Percentiles rank a stretch among this genome's conserved stretches.
phyloP scores from a whole-genome alignment of 176 grass and related monocot genomes.

The Elaeis guineensis region DNA sequence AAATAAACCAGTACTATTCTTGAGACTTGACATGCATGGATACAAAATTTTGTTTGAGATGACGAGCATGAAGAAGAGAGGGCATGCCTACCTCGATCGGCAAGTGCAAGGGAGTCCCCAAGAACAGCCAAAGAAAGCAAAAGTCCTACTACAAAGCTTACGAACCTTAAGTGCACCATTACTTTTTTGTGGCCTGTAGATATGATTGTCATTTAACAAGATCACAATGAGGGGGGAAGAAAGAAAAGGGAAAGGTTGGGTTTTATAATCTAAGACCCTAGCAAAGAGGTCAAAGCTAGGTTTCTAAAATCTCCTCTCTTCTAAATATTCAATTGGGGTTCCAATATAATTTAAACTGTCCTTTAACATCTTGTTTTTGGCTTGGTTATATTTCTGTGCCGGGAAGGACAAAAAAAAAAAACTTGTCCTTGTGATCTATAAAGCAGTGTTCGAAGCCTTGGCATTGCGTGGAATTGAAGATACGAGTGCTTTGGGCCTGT shows the following conservation, averaged over 20 bases:
- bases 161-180: slow-evolving; percentile 29
- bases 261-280: slow-evolving; percentile 35
- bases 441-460: slow-evolving; percentile 18
- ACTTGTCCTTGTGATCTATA: slow-evolving; percentile 28
- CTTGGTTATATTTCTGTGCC: slow-evolving; percentile 32
- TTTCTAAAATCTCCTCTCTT: slow-evolving; percentile 7
- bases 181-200: slow-evolving; percentile 23
- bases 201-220: slow-evolving; percentile 32
- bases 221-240: slow-evolving; percentile 24
- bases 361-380: slow-evolving; percentile 25
- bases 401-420: slow-evolving; percentile 26
- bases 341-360: too few species aligned
- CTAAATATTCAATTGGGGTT: slow-evolving; percentile 9
- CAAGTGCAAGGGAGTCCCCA: slow-evolving; percentile 21
- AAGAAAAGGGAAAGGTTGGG: slow-evolving; percentile 5
- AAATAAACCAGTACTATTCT: too few species aligned
- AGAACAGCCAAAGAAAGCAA: slow-evolving; percentile 26
- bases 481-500: slow-evolving; percentile 21
- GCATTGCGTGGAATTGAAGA: slow-evolving; percentile 36
- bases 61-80: too few species aligned
- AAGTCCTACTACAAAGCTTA: slow-evolving; percentile 28
- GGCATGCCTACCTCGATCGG: slow-evolving; percentile 26
- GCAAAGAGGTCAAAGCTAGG: slow-evolving; percentile 37
- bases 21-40: too few species aligned
- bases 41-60: too few species aligned